phyloP scores from a whole-genome alignment of 1,284 basidiomycete genomes.

The Tausonia pullulans region DNA sequence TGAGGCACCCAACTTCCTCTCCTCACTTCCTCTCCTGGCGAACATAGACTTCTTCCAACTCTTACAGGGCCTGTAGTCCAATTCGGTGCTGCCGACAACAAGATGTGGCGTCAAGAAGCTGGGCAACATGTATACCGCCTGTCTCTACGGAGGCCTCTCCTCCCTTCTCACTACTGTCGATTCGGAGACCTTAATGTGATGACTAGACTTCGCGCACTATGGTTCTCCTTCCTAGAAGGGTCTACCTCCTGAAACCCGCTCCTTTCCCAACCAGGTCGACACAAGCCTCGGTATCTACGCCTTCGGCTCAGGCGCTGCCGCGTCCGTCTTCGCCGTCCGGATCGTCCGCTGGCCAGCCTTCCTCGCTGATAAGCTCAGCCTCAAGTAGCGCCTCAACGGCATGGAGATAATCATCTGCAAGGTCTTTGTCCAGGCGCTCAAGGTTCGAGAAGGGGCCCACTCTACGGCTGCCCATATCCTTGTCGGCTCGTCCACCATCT shows the following conservation, averaged over 20 bases:
- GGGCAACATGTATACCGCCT: conserved; percentile 99
- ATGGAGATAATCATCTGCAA: conserved; percentile 89
- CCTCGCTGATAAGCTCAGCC: conserved; percentile 67
- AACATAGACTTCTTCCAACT: too few relatives aligned
- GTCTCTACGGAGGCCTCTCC: conserved; percentile 85
- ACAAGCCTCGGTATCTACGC: conserved; percentile 87
- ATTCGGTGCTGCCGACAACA: conserved; percentile 54
- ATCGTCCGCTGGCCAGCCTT: conserved; percentile 74
- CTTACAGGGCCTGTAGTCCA: conserved; percentile 47
- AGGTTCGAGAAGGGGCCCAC: conserved; percentile 91
- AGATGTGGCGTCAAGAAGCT: conserved; percentile 76
- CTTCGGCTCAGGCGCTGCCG: conserved; percentile 85
- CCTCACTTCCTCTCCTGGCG: conserved; percentile 45
- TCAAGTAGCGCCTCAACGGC: conserved; percentile 60
- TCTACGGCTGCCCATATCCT: conserved; percentile 80
- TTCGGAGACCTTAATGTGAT: conserved; percentile 45
- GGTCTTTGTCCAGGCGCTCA: conserved; percentile 64
- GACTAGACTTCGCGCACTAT: background rate
- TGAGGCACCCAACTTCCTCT: conserved; percentile 40
- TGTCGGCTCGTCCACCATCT: conserved; percentile 84
- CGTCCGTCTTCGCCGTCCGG: conserved; percentile 76
- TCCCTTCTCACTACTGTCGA: conserved; percentile 62
- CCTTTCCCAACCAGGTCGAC: conserved; percentile 36
- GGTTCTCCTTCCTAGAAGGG: background rate
- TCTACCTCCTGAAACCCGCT: background rate